Conservation (phyloP, 129 eudicot species). For the Ambrosia artemisiifolia region DNA sequence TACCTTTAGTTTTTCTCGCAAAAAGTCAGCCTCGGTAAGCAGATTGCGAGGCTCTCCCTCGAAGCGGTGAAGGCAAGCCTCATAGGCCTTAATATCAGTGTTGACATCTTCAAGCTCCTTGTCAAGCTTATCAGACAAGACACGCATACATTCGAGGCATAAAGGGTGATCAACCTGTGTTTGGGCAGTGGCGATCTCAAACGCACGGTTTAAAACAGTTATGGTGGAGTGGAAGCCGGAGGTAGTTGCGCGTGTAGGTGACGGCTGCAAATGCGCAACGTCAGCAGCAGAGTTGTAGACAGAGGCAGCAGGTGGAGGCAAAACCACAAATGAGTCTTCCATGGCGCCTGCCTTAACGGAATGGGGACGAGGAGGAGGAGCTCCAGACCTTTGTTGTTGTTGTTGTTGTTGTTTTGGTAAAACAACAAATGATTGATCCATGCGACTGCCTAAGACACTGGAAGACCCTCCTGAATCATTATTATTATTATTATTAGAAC, state of each 20-base stretch:
- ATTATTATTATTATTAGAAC: neutral
- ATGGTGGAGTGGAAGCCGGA: conserved; percentile 91
- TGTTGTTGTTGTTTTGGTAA: conserved; percentile 90
- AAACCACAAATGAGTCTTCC: conserved; percentile 95
- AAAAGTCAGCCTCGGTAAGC: conserved; percentile 81
- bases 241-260: conserved; percentile 54
- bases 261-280: conserved; percentile 37
- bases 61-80: conserved; percentile 84
- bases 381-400: conserved; percentile 73
- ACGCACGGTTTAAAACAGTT: conserved; percentile 86
- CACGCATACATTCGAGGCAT: conserved; percentile 98
- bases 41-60: conserved; percentile 82
- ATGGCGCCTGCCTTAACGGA: conserved; percentile 50
- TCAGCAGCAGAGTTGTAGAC: conserved; percentile 90
- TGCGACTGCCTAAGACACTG: conserved; percentile 63
- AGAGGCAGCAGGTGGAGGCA: conserved; percentile 97
- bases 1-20: conserved; percentile 90
- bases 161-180: conserved; percentile 96
- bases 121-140: conserved; percentile 89
- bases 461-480: conserved; percentile 69
- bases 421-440: conserved; percentile 92
- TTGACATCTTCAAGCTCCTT: conserved; percentile 98
- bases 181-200: conserved; percentile 88
- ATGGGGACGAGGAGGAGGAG: conserved; percentile 68
- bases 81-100: conserved; percentile 87